A percentile compares a stretch with the other conserved stretches of the same genome.
Evolutionary conservation across 176 grass and related monocot species (phyloP).

Genomic region (Puya raimondii): DNA sequence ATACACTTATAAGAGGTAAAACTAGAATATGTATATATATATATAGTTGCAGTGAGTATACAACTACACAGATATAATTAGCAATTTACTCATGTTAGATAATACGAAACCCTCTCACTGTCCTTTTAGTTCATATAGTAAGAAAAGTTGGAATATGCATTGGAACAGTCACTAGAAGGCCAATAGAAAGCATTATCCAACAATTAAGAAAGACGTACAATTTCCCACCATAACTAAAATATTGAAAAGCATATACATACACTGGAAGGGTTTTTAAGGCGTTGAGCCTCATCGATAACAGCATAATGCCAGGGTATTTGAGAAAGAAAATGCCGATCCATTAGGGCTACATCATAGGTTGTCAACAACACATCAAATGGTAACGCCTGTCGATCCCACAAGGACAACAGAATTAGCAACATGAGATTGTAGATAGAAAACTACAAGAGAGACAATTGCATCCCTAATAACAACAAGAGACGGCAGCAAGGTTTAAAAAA

Average conservation of each 20-base stretch:
- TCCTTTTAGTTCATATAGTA: not conserved
- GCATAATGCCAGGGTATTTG: slow-evolving; percentile 71
- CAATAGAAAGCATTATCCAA: not conserved
- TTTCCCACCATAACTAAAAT: not conserved
- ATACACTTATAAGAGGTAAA: too few relatives aligned
- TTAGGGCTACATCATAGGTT: slow-evolving; percentile 80
- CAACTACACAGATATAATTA: too few relatives aligned
- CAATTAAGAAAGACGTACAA: not conserved
- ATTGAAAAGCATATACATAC: slow-evolving; percentile 30
- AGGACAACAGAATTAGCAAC: not conserved
- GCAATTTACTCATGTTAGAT: too few relatives aligned
- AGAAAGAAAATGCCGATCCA: slow-evolving; percentile 86
- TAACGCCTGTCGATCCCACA: slow-evolving; percentile 39
- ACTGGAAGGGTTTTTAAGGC: slow-evolving; percentile 78
- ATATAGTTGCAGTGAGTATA: too few relatives aligned
- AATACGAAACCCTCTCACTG: too few relatives aligned
- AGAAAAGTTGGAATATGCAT: not conserved
- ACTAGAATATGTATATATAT: too few relatives aligned
- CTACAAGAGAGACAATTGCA: not conserved
- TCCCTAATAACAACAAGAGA: not conserved
- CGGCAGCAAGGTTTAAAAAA: not conserved
- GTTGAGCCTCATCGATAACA: slow-evolving; percentile 83
- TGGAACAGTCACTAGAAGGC: not conserved
- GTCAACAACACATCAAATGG: slow-evolving; percentile 70
- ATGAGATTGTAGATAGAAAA: not conserved